phyloP scores from a whole-genome alignment of 2,329 filamentous ascomycete genomes.

The Trichoderma simmonsii region DNA sequence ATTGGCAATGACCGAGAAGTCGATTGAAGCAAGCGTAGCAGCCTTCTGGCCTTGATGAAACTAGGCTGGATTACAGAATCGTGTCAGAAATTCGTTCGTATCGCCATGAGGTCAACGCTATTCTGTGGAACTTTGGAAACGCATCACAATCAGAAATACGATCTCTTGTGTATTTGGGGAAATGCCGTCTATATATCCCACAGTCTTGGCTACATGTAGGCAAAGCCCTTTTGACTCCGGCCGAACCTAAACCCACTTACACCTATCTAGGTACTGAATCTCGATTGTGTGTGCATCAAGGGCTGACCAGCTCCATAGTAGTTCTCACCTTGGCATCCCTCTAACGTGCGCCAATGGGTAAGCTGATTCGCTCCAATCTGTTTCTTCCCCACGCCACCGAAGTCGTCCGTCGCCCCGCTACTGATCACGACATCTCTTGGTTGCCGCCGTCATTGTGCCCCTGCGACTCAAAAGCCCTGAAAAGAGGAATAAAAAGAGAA shows the following conservation, averaged over 20 bases:
- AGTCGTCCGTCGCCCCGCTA: background rate
- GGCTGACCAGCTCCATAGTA: background rate
- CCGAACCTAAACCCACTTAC: background rate
- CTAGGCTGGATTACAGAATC: background rate
- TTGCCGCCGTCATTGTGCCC: background rate
- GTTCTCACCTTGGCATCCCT: background rate
- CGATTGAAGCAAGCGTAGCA: background rate
- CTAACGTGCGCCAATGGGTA: background rate
- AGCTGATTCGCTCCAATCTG: background rate
- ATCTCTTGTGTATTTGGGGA: background rate
- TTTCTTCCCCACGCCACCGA: background rate
- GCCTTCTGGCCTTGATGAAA: background rate
- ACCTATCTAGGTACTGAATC: background rate
- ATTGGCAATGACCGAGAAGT: background rate
- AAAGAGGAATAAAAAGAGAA: conserved; percentile 1
- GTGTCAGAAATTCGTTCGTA: background rate
- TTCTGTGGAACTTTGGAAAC: background rate
- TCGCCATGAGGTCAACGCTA: background rate
- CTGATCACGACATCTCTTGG: conserved; percentile 9
- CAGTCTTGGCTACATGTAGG: background rate
- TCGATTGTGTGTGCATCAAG: background rate
- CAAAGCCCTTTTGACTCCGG: background rate
- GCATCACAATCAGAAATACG: background rate
- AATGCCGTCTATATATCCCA: background rate
- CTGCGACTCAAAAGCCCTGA: background rate